A percentile compares a stretch with the other conserved stretches of the same genome.
Evolutionary conservation across 345 rosid genomes (phyloP).

Genomic region (Mercurialis annua): DNA sequence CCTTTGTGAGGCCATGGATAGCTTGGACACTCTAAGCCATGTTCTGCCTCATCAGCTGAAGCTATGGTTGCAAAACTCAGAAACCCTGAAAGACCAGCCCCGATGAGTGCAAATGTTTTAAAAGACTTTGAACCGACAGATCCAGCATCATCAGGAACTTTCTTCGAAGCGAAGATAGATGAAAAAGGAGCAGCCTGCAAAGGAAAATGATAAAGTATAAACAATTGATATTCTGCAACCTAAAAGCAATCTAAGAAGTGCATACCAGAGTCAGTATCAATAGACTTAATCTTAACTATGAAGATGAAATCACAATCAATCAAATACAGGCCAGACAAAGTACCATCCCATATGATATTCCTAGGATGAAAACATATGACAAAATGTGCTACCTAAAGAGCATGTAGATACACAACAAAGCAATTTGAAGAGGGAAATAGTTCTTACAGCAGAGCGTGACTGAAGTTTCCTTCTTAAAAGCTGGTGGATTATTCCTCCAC

Average conservation of each 20-base stretch:
- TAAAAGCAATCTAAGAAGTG: not conserved
- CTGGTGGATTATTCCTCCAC: conserved; percentile 88
- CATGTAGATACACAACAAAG: not conserved
- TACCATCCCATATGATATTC: not conserved
- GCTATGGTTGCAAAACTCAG: conserved; percentile 72
- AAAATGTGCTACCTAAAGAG: not conserved
- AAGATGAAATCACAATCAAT: not conserved
- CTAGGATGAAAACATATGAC: not conserved
- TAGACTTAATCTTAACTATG: too few relatives aligned
- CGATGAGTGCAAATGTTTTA: conserved; percentile 61
- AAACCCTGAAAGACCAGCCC: conserved; percentile 89
- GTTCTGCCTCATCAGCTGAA: conserved; percentile 98
- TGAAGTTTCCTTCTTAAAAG: conserved; percentile 81
- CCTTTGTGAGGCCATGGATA: conserved; percentile 99
- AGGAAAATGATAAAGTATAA: conserved; percentile 20
- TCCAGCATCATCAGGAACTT: conserved; percentile 56
- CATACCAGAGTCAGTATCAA: not conserved
- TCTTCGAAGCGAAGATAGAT: conserved; percentile 62
- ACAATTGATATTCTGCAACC: not conserved
- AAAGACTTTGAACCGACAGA: conserved; percentile 53
- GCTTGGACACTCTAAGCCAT: conserved; percentile 71
- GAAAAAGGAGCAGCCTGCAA: conserved; percentile 57
- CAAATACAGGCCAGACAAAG: not conserved
- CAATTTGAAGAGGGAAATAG: not conserved
- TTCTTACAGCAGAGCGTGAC: conserved; percentile 58